Evolutionary conservation across 495 filamentous ascomycete species (phyloP).

Genomic region (Aspergillus coremiiformis): DNA sequence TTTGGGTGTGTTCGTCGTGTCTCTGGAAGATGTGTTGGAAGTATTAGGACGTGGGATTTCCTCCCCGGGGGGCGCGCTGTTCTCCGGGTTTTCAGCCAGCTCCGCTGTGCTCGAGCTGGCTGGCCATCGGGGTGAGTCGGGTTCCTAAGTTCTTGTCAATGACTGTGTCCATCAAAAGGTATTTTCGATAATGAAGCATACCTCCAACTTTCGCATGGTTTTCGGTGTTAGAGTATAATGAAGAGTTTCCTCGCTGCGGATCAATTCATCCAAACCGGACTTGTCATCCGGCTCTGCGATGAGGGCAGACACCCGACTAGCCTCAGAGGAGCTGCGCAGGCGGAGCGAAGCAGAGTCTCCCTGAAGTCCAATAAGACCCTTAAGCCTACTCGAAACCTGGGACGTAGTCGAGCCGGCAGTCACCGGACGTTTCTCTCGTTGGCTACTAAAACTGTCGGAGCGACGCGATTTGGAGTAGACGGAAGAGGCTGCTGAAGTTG

Average conservation of each 20-base stretch:
- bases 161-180: not conserved
- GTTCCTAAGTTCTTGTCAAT: slow-evolving; percentile 21
- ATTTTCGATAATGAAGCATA: slow-evolving; percentile 31
- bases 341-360: slow-evolving; percentile 24
- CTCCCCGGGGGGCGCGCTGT: slow-evolving; percentile 25
- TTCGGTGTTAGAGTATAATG: slow-evolving; percentile 90
- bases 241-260: slow-evolving; percentile 84
- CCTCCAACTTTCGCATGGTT: slow-evolving; percentile 79
- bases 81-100: slow-evolving; percentile 33
- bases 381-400: slow-evolving; percentile 45
- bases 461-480: slow-evolving; percentile 26
- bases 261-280: slow-evolving; percentile 73
- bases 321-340: slow-evolving; percentile 44
- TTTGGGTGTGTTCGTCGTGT: slow-evolving; percentile 19
- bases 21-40: slow-evolving; percentile 20
- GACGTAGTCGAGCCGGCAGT: slow-evolving; percentile 49
- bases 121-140: slow-evolving; percentile 33
- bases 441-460: slow-evolving; percentile 40
- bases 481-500: slow-evolving; percentile 28
- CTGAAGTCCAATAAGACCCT: slow-evolving; percentile 36
- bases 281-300: slow-evolving; percentile 42
- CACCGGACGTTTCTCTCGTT: slow-evolving; percentile 44
- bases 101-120: slow-evolving; percentile 30
- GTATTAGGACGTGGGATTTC: slow-evolving; percentile 15
- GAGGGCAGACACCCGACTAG: slow-evolving; percentile 29